phyloP scores from a whole-genome alignment of 345 rosid genomes.

The Noccaea caerulescens region DNA sequence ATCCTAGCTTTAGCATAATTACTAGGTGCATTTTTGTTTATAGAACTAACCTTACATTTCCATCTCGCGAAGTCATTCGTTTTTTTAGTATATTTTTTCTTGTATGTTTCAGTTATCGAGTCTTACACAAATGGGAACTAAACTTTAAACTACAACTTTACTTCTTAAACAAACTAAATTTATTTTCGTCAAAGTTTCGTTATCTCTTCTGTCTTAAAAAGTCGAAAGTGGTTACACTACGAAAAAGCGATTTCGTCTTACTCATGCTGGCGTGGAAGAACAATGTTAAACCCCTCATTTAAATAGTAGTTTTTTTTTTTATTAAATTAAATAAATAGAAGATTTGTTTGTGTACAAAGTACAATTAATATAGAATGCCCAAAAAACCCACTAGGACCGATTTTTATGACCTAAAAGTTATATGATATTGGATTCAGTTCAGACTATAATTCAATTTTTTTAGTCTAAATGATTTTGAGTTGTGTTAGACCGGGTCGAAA shows the following conservation, averaged over 20 bases:
- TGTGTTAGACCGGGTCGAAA: background rate
- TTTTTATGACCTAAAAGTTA: slow-evolving; percentile 5
- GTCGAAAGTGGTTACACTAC: slow-evolving; percentile 26
- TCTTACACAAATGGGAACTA: slow-evolving; percentile 38
- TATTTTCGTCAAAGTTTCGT: slow-evolving; percentile 39
- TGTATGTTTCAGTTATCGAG: slow-evolving; percentile 4
- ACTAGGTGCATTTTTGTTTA: slow-evolving; percentile 22
- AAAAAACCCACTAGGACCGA: slow-evolving; percentile 1
- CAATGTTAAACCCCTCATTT: background rate
- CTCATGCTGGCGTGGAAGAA: slow-evolving; percentile 32
- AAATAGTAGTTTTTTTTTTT: background rate
- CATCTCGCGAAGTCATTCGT: slow-evolving; percentile 30
- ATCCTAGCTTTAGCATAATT: slow-evolving; percentile 26
- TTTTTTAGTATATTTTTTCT: background rate
- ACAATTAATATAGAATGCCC: background rate
- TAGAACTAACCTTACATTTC: slow-evolving; percentile 27
- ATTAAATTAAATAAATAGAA: too few relatives aligned
- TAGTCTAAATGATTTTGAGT: background rate
- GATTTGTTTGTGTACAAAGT: background rate
- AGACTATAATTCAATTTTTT: background rate
- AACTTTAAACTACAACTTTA: slow-evolving; percentile 27
- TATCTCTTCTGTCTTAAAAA: slow-evolving; percentile 30
- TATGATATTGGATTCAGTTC: slow-evolving; percentile 1
- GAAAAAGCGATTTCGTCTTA: slow-evolving; percentile 31
- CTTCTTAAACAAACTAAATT: slow-evolving; percentile 19